Percentiles rank a stretch among this genome's conserved stretches.
phyloP scores from a whole-genome alignment of 805 yeast species.

The Candida odintsovae region DNA sequence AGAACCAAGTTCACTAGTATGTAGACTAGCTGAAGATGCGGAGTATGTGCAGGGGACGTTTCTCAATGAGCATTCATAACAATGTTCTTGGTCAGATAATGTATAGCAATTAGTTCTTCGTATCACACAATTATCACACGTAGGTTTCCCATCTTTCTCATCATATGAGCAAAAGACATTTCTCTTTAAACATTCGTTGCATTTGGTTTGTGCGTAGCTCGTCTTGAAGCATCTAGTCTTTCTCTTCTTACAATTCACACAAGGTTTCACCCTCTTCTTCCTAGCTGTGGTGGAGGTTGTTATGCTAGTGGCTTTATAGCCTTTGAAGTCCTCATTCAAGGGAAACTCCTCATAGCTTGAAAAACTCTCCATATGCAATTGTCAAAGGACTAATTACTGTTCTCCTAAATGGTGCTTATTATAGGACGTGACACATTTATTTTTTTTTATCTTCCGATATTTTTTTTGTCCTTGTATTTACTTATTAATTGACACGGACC shows the following conservation, averaged over 20 bases:
- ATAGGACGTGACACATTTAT: not conserved
- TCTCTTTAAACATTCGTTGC: slow-evolving; percentile 27
- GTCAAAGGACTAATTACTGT: no score
- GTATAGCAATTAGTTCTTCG: slow-evolving; percentile 19
- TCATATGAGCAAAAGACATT: slow-evolving; percentile 25
- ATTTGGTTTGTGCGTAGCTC: slow-evolving; percentile 13
- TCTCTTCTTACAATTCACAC: slow-evolving; percentile 32
- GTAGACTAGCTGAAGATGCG: slow-evolving; percentile 3
- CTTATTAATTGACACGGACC: no score
- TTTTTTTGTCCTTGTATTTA: no score
- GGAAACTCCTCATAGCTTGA: slow-evolving; percentile 11
- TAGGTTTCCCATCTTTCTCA: not conserved
- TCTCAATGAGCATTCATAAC: slow-evolving; percentile 21
- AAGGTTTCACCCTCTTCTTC: slow-evolving; percentile 28
- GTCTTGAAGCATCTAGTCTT: slow-evolving; percentile 29
- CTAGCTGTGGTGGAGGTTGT: not conserved
- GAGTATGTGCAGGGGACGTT: slow-evolving; percentile 18
- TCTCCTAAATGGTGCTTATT: no score
- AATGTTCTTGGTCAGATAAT: slow-evolving; percentile 10
- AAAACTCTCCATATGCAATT: no score
- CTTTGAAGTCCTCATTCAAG: slow-evolving; percentile 10
- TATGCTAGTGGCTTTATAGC: slow-evolving; percentile 6
- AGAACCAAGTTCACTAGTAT: slow-evolving; percentile 15
- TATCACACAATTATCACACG: slow-evolving; percentile 10
- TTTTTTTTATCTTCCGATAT: no score